Conservation (phyloP, 805 yeast genomes). For the Hanseniaspora hatyaiensis region DNA sequence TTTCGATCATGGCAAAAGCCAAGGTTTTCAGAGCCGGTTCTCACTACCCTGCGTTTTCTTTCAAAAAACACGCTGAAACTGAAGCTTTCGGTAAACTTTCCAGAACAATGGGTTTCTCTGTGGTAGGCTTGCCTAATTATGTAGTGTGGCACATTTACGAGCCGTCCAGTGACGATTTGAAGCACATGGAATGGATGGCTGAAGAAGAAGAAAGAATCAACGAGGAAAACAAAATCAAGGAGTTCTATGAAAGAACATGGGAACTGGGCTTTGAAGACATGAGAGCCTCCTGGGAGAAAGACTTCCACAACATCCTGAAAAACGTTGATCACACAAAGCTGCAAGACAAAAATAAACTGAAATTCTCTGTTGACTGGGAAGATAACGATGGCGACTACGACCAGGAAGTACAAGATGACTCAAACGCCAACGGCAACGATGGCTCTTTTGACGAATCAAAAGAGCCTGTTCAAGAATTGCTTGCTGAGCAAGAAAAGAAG, state of each 20-base stretch:
- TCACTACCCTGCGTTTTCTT: slow-evolving; percentile 93
- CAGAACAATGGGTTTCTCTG: slow-evolving; percentile 74
- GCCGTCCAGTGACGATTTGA: slow-evolving; percentile 84
- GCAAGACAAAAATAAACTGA: slow-evolving; percentile 43
- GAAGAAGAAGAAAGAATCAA: slow-evolving; percentile 57
- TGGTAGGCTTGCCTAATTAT: slow-evolving; percentile 85
- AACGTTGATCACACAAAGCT: slow-evolving; percentile 52
- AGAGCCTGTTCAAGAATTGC: slow-evolving; percentile 9
- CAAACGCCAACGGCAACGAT: slow-evolving; percentile 14
- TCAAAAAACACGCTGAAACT: slow-evolving; percentile 92
- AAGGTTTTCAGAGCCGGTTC: slow-evolving; percentile 76
- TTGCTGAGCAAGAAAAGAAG: background rate
- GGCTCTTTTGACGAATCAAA: slow-evolving; percentile 25
- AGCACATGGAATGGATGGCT: slow-evolving; percentile 82
- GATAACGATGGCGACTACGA: slow-evolving; percentile 14
- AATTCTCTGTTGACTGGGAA: slow-evolving; percentile 46
- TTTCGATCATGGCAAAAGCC: slow-evolving; percentile 80
- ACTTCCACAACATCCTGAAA: slow-evolving; percentile 57
- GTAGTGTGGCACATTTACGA: slow-evolving; percentile 95
- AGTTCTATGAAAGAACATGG: slow-evolving; percentile 62
- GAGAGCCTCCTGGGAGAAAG: slow-evolving; percentile 58
- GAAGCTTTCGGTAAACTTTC: slow-evolving; percentile 92
- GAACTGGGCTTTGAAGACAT: slow-evolving; percentile 68
- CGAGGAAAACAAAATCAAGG: slow-evolving; percentile 51
- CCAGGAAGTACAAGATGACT: background rate